Percentiles rank a stretch among this genome's conserved stretches.
Evolutionary conservation across 2,329 filamentous ascomycete species (phyloP).

Genomic region (Pestalotiopsis sp.): DNA sequence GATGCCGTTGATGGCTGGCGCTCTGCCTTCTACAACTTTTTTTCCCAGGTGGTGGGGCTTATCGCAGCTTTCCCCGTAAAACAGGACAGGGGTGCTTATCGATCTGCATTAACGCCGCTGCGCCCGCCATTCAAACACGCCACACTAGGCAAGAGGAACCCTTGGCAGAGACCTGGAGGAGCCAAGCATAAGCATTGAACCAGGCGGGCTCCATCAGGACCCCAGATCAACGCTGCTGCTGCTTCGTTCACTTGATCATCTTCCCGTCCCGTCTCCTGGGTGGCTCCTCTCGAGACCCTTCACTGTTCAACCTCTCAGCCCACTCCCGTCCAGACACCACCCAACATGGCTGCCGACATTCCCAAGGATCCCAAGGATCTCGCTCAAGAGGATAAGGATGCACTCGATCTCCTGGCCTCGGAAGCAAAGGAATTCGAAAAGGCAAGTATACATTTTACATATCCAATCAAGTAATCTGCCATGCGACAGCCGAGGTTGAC

Average conservation of each 20-base stretch:
- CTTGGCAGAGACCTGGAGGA: neutral
- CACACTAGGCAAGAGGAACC: neutral
- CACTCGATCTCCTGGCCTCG: conserved; percentile 77
- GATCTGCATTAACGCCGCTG: neutral
- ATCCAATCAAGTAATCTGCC: neutral
- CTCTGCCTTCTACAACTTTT: conserved; percentile 19
- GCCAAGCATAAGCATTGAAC: no score
- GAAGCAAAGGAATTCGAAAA: conserved; percentile 93
- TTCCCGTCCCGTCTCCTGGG: neutral
- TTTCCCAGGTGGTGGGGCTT: conserved; percentile 12
- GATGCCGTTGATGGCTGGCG: neutral
- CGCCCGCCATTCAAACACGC: neutral
- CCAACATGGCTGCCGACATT: conserved; percentile 38
- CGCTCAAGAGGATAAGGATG: conserved; percentile 64
- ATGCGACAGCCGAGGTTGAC: neutral
- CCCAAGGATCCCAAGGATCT: conserved; percentile 38
- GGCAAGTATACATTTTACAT: conserved; percentile 46
- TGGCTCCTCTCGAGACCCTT: neutral
- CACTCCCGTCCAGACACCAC: neutral
- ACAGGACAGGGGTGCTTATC: conserved; percentile 8
- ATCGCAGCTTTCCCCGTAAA: conserved; percentile 5
- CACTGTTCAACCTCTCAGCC: neutral
- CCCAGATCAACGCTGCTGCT: neutral
- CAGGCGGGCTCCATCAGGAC: neutral
- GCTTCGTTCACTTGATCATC: neutral